These are phyloP conservation scores for Penicillium cinerascens DNA, from an alignment of 495 filamentous ascomycete genomes.

Conservation along the genomic window DNA sequence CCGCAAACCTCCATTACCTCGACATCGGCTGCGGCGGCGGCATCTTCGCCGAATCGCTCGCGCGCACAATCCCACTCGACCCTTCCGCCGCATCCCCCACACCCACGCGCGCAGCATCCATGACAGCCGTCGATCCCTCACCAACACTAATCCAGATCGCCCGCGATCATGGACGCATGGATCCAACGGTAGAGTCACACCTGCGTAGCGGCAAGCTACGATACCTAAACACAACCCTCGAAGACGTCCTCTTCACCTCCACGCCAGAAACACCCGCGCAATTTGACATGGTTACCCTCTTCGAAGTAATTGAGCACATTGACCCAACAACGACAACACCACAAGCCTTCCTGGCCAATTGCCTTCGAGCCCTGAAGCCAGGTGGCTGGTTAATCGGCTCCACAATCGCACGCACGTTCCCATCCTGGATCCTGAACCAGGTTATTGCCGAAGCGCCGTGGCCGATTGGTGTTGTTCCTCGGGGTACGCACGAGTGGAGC, in stretches of 20 bases:
- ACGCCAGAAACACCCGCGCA: slow-evolving; percentile 9
- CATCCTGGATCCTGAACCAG: slow-evolving; percentile 87
- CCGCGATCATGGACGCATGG: slow-evolving; percentile 64
- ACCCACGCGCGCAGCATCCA: slow-evolving; percentile 58
- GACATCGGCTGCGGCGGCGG: slow-evolving; percentile 96
- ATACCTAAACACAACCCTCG: slow-evolving; percentile 71
- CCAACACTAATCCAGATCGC: slow-evolving; percentile 76
- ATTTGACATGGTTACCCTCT: slow-evolving; percentile 77
- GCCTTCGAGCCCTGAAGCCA: slow-evolving; percentile 71
- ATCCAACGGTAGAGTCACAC: slow-evolving; percentile 52
- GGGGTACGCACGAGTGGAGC: slow-evolving; percentile 90
- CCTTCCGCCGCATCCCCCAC: slow-evolving; percentile 48
- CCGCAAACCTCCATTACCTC: slow-evolving; percentile 62
- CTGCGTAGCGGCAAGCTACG: slow-evolving; percentile 52
- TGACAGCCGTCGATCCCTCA: slow-evolving; percentile 84
- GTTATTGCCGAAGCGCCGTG: slow-evolving; percentile 79
- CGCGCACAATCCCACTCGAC: slow-evolving; percentile 52
- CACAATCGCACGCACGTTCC: slow-evolving; percentile 85
- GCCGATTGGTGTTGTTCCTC: slow-evolving; percentile 79
- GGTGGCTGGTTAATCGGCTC: slow-evolving; percentile 90
- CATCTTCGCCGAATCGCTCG: slow-evolving; percentile 91
- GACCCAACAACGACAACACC: slow-evolving; percentile 51
- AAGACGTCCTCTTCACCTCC: slow-evolving; percentile 51
- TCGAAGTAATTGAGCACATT: slow-evolving; percentile 95
- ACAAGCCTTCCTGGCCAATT: slow-evolving; percentile 61